Evolutionary conservation across 106 monocot genomes (phyloP), one percentile per base, ranked within the genome.

Genomic region (Ottelia alismoides): DNA sequence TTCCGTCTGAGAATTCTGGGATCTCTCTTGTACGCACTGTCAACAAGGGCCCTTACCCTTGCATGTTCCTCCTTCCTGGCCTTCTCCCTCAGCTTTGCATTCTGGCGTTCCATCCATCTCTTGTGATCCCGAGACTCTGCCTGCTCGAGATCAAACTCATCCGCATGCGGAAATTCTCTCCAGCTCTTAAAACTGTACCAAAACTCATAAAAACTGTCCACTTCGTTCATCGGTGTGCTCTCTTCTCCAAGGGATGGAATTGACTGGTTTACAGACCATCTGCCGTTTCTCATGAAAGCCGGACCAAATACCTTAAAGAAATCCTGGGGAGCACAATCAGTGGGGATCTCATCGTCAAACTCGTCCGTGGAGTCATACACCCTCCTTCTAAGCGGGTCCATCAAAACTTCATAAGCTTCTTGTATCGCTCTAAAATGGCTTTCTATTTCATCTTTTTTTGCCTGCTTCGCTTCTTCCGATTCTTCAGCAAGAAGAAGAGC

Each of bases 71-170:
- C 78, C 72, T 87, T 93, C 58, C 64, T 79, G 0, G 92, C 92
- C 66, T 83, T 83, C 57, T 93, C 92, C 29, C 87, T 66, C 11
- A 93, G 55, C 52, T 93, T 93, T 40, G 72, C 63, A 67, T 93
- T 93, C 66, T 93, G 92, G 64, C 92, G 76, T 75, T 93, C 92
- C 92, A 93, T 93, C 92, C 92, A 93, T 61, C 92, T 79, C 58
- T 80, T 87, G 45, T 93, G 87, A 18, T 93, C 92, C 19, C 92
- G 82, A 52, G 79, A 80, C 35, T 93, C 92, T 0, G 92, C 87
- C 58, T 93, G 79, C 35, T 93, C 92, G 20, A 87, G 23, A 51
- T 93, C 92, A 65, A 80, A 87, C 30, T 93, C 92, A 65, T 93
- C 92, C 1, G 69, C 76, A 61, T 83, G 76, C 0, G 92, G 92